Evolutionary conservation across 352 stramenopile genomes (phyloP).

Genomic region (Thraustochytrium sp.): DNA sequence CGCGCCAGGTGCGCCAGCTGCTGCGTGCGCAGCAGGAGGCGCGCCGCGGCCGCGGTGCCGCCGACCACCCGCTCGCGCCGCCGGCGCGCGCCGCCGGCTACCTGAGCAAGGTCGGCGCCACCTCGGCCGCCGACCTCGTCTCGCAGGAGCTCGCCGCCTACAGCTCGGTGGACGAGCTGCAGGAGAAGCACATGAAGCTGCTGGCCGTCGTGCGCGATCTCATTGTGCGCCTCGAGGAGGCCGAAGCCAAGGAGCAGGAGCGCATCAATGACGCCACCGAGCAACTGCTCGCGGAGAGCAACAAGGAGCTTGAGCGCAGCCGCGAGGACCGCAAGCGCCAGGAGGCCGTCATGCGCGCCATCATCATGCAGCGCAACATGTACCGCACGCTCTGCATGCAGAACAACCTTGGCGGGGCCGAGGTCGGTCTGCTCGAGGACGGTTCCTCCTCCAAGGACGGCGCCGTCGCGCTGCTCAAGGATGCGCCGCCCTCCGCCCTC

Average conservation of each 20-base stretch:
- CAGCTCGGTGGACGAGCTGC: slow-evolving; percentile 74
- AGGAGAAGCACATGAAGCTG: slow-evolving; percentile 81
- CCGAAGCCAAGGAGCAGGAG: slow-evolving; percentile 58
- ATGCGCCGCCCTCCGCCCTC: too few relatives aligned
- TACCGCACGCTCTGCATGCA: slow-evolving; percentile 84
- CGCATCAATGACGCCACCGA: slow-evolving; percentile 55
- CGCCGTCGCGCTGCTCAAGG: background rate
- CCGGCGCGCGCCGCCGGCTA: background rate
- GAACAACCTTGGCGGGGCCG: slow-evolving; percentile 60
- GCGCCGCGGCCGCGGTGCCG: background rate
- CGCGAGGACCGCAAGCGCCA: slow-evolving; percentile 65
- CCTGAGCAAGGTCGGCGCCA: background rate
- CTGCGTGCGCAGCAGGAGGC: slow-evolving; percentile 52
- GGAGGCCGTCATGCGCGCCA: slow-evolving; percentile 72
- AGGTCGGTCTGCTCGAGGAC: background rate
- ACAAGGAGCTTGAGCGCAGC: slow-evolving; percentile 64
- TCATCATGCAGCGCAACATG: slow-evolving; percentile 92
- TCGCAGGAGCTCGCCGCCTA: slow-evolving; percentile 73
- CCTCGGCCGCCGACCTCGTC: slow-evolving; percentile 32
- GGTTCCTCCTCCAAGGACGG: background rate
- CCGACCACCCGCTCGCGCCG: background rate
- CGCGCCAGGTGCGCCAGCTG: slow-evolving; percentile 79
- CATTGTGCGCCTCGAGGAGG: slow-evolving; percentile 63
- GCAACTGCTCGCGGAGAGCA: slow-evolving; percentile 70
- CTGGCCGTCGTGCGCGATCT: slow-evolving; percentile 69